Percentiles rank a stretch among this genome's conserved stretches.
These are phyloP conservation scores for Lecanicillium sp. DNA, from an alignment of 2,329 filamentous ascomycete genomes.

Conservation along the genomic window DNA sequence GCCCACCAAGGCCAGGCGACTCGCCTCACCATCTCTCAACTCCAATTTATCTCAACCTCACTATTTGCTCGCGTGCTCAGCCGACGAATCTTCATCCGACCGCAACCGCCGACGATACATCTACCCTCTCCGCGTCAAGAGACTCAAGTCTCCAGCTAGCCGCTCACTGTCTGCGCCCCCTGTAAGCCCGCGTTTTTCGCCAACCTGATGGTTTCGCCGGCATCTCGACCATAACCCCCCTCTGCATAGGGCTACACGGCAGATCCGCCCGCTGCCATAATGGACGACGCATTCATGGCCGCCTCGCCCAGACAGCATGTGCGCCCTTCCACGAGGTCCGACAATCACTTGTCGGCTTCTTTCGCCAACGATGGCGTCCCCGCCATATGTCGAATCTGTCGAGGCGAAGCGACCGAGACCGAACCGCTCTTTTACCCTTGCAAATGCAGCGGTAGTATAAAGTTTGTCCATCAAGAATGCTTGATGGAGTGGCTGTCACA, in stretches of 20 bases:
- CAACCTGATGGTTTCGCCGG: background rate
- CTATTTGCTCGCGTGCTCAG: too few relatives aligned
- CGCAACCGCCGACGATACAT: too few relatives aligned
- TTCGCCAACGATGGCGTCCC: conserved; percentile 31
- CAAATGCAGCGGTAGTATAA: conserved; percentile 98
- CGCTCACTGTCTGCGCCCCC: too few relatives aligned
- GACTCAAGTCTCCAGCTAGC: too few relatives aligned
- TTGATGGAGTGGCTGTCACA: conserved; percentile 98
- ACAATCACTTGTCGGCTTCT: conserved; percentile 15
- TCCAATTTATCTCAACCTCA: too few relatives aligned
- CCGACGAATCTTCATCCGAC: too few relatives aligned
- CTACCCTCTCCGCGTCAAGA: too few relatives aligned
- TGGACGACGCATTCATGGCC: conserved; percentile 22
- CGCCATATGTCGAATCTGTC: conserved; percentile 95
- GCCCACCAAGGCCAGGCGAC: too few relatives aligned
- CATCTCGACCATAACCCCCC: background rate
- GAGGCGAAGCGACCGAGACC: conserved; percentile 73
- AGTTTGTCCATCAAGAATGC: conserved; percentile 96
- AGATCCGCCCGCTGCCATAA: conserved; percentile 3
- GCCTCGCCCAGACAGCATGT: conserved; percentile 21
- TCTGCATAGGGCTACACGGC: background rate
- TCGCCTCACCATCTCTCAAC: too few relatives aligned
- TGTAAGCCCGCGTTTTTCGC: too few relatives aligned
- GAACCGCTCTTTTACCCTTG: conserved; percentile 96
- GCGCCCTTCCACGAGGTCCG: conserved; percentile 21